Evolutionary conservation across 2,329 filamentous ascomycete genomes (phyloP).

Genomic region (Chrysoporthe deuterocubensis): DNA sequence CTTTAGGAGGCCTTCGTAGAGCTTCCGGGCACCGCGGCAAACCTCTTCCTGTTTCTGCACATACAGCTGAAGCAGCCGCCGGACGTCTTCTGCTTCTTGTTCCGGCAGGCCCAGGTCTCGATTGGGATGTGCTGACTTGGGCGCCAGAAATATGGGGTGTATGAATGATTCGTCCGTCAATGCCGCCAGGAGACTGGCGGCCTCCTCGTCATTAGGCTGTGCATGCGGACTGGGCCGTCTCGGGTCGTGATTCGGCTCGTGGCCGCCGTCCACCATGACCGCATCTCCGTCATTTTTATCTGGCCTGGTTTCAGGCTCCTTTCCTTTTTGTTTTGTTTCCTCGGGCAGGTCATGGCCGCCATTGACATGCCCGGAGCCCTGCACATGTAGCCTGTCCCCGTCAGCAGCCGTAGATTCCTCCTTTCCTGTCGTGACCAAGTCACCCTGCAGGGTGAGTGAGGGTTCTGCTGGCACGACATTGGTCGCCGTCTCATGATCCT

Average conservation of each 20-base stretch:
- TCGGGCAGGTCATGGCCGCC: neutral
- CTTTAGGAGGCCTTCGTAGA: slow-evolving; percentile 72
- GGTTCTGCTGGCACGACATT: neutral
- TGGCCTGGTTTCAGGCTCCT: slow-evolving; percentile 16
- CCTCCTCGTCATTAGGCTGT: slow-evolving; percentile 21
- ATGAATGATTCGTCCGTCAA: slow-evolving; percentile 56
- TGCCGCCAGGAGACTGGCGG: slow-evolving; percentile 24
- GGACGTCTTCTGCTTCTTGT: slow-evolving; percentile 77
- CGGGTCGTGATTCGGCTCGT: neutral
- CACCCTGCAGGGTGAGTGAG: neutral
- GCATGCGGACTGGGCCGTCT: slow-evolving; percentile 5
- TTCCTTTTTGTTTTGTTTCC: slow-evolving; percentile 20
- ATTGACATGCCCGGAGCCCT: slow-evolving; percentile 16
- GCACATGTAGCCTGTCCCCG: neutral
- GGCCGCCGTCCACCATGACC: slow-evolving; percentile 18
- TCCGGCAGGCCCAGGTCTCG: slow-evolving; percentile 73
- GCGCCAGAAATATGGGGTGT: slow-evolving; percentile 75
- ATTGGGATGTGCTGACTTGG: slow-evolving; percentile 64
- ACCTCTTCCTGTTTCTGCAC: slow-evolving; percentile 88
- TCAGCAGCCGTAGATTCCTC: neutral
- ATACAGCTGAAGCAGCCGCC: slow-evolving; percentile 73
- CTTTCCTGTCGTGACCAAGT: neutral
- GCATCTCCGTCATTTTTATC: slow-evolving; percentile 18
- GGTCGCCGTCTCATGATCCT: neutral
- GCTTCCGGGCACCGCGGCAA: slow-evolving; percentile 68